phyloP scores from a whole-genome alignment of 495 filamentous ascomycete species.

The Bacidia rubella region DNA sequence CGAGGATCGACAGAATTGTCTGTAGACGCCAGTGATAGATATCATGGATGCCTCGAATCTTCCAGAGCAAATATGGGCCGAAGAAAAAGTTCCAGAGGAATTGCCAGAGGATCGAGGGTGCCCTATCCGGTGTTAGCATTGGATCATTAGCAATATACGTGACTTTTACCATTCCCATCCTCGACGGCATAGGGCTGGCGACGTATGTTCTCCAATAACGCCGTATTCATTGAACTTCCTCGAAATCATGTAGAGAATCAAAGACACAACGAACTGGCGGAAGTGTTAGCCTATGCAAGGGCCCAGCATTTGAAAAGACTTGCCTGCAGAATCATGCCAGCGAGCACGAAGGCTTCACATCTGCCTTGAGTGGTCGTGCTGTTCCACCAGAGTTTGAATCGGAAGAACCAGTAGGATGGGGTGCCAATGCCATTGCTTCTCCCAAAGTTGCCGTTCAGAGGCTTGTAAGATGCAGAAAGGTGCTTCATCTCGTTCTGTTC shows the following conservation, averaged over 20 bases:
- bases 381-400: conserved; percentile 14
- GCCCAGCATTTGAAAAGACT: conserved; percentile 1
- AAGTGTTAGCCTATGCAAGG: too few species aligned
- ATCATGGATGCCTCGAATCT: conserved; percentile 41
- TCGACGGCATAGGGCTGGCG: conserved; percentile 28
- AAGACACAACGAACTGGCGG: conserved; percentile 40
- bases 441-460: background rate
- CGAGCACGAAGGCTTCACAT: conserved; percentile 23
- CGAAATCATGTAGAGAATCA: conserved; percentile 51
- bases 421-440: conserved; percentile 2
- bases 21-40: conserved; percentile 57
- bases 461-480: conserved; percentile 10
- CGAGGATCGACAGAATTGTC: conserved; percentile 45
- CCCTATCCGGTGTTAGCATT: conserved; percentile 20
- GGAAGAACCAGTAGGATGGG: conserved; percentile 17
- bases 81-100: conserved; percentile 50
- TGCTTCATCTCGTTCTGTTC: conserved; percentile 31
- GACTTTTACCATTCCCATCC: conserved; percentile 50
- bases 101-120: conserved; percentile 50
- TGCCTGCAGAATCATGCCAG: conserved; percentile 43
- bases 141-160: background rate
- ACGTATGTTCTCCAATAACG: conserved; percentile 36
- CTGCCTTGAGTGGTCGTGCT: conserved; percentile 14
- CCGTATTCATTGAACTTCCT: conserved; percentile 51
- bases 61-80: conserved; percentile 34